phyloP scores from a whole-genome alignment of 768 basidiomycete genomes.

The Leccinum rimulosum region DNA sequence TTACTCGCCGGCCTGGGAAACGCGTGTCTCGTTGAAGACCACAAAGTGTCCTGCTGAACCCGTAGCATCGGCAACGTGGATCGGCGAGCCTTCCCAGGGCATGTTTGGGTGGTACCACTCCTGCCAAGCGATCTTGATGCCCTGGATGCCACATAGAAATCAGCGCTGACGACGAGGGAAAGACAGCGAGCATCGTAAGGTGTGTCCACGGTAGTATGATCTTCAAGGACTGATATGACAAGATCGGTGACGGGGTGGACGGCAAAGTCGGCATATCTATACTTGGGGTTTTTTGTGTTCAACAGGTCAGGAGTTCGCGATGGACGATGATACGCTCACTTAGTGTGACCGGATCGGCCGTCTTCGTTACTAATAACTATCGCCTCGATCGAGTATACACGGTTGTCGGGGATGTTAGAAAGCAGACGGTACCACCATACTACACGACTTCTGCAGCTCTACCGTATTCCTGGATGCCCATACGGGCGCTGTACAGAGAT shows the following conservation, averaged over 20 bases:
- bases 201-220: too few relatives aligned
- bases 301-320: not conserved
- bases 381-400: conserved; percentile 45
- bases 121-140: too few relatives aligned
- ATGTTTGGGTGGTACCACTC: too few relatives aligned
- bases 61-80: too few relatives aligned
- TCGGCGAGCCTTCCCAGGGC: too few relatives aligned
- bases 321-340: conserved; percentile 8
- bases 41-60: too few relatives aligned
- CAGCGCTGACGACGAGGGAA: too few relatives aligned
- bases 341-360: conserved; percentile 52
- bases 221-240: conserved; percentile 36
- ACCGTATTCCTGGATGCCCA: conserved; percentile 69
- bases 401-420: conserved; percentile 54
- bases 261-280: conserved; percentile 63
- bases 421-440: conserved; percentile 46
- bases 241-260: conserved; percentile 53
- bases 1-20: too few relatives aligned
- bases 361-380: conserved; percentile 11
- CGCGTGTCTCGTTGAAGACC: too few relatives aligned
- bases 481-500: conserved; percentile 52
- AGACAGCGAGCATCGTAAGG: too few relatives aligned
- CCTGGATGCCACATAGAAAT: too few relatives aligned
- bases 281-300: conserved; percentile 20
- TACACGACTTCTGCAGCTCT: conserved; percentile 58